phyloP scores from a whole-genome alignment of 441 rosid species.

The Hypseocharis bilobata region DNA sequence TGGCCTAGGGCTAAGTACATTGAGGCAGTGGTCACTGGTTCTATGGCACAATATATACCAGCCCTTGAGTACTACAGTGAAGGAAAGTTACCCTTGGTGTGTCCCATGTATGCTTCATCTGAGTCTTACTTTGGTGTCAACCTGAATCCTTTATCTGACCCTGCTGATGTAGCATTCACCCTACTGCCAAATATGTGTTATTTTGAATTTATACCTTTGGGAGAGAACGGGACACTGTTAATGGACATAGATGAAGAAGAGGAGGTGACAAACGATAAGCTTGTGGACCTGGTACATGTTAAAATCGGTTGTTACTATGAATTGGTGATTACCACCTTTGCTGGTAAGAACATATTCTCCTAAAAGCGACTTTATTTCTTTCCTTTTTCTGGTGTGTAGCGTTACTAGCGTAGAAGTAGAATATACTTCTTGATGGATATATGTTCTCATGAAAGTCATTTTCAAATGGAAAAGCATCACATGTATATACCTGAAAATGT shows the following conservation, averaged over 20 bases:
- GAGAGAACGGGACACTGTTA: conserved; percentile 49
- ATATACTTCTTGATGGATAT: background rate
- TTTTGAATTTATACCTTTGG: conserved; percentile 71
- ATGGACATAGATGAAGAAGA: conserved; percentile 46
- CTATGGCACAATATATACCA: conserved; percentile 86
- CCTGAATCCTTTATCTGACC: conserved; percentile 64
- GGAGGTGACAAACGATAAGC: conserved; percentile 37
- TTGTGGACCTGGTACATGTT: conserved; percentile 60
- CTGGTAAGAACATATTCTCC: conserved; percentile 36
- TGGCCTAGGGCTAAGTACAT: conserved; percentile 82
- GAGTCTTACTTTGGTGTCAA: conserved; percentile 87
- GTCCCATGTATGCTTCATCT: conserved; percentile 89
- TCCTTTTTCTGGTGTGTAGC: background rate
- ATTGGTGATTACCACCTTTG: conserved; percentile 71
- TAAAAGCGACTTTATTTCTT: background rate
- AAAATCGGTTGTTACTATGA: conserved; percentile 65
- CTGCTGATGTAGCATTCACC: conserved; percentile 68
- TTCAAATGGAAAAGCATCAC: too few relatives aligned
- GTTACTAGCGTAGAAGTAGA: background rate
- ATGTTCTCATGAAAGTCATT: background rate
- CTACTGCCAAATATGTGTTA: conserved; percentile 84
- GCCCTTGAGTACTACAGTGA: conserved; percentile 56
- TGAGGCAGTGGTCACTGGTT: conserved; percentile 82
- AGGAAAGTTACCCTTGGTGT: conserved; percentile 63
- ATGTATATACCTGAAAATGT: background rate